Base-by-base conservation (phyloP, 805 yeast genomes). In the Blastobotrys terrestris region DNA sequence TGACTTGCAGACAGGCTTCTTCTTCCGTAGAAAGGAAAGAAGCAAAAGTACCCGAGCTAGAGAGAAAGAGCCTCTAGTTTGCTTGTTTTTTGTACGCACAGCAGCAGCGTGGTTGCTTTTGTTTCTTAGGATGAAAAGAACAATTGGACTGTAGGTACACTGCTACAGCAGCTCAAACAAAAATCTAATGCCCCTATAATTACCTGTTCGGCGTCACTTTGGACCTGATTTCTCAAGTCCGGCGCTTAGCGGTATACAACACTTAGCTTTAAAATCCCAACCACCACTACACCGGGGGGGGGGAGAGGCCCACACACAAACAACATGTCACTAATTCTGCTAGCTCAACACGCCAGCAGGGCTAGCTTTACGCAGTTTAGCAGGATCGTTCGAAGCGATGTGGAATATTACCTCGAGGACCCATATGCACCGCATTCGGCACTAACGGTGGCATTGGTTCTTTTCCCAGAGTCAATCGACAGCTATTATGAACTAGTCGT, bases 381-480 rank as follows among this genome's bases (percentile, higher is more conserved):
- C 21, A 39, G 44, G 8, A 31, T 55, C 11, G n/a, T 57, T 2
- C 42, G 39, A 15, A 15, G 40, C 20, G 52, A 57, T n/a, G 46
- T 31, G 42, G 57, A 53, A 8, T 44, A 22, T 15, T 58, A 55
- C 44, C 21, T 58, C 11, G 50, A 39, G 6, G 51, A 52, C 6
- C 54, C 60, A 7, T 56, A 48, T 31, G 60, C 59, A 13, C 55
- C 67, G 1, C 47, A 52, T 4, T 62, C 65, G 19, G 71, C 70
- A 3, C 60, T 60, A 52, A 53, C 65, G 2, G 52, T 69, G 20
- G 42, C 60, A 6, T 51, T 68, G 31, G 54, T 59, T 20, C 58
- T 67, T 39, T 46, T 62, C 42, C 73, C 73, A 2, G 71, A 61
- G 39, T 57, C 68, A 0, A 8, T 15, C 7, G 16, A 15, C 7